Evolutionary conservation across 345 rosid species (phyloP).

Genomic region (Physaria fendleri): DNA sequence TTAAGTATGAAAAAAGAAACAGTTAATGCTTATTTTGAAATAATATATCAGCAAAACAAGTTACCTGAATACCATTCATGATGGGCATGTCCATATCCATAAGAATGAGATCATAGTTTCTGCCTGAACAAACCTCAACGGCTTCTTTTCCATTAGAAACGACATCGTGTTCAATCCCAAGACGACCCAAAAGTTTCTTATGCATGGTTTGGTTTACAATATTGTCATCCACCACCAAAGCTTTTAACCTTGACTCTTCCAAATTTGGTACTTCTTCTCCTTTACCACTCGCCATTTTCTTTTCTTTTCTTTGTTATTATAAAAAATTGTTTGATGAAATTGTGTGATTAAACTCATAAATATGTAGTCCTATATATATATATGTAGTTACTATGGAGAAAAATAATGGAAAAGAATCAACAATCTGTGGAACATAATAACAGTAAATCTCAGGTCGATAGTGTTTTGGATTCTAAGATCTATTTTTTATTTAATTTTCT

Average conservation of each 20-base stretch:
- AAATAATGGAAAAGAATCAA: constrained; percentile 4
- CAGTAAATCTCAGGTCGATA: constrained; percentile 18
- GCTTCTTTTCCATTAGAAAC: constrained; percentile 70
- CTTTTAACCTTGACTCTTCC: constrained; percentile 31
- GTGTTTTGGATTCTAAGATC: constrained; percentile 19
- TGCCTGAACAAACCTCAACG: constrained; percentile 50
- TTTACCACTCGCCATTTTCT: neutral
- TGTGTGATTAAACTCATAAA: constrained; percentile 1
- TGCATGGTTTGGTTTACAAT: constrained; percentile 46
- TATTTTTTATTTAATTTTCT: neutral
- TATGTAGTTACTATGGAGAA: constrained; percentile 6
- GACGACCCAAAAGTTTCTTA: constrained; percentile 38
- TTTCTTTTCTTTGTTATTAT: neutral
- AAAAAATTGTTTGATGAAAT: no score
- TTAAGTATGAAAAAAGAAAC: neutral
- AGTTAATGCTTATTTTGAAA: no score
- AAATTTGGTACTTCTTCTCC: constrained; percentile 11
- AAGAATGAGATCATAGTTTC: constrained; percentile 60
- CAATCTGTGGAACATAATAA: constrained; percentile 1
- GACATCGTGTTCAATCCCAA: constrained; percentile 46
- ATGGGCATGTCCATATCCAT: constrained; percentile 94
- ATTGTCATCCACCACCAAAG: constrained; percentile 67
- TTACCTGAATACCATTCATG: constrained; percentile 85
- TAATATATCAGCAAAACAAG: no score
- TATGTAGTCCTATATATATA: neutral